Conservation (phyloP, 1,284 basidiomycete genomes). For the Puccinia sorghi region DNA sequence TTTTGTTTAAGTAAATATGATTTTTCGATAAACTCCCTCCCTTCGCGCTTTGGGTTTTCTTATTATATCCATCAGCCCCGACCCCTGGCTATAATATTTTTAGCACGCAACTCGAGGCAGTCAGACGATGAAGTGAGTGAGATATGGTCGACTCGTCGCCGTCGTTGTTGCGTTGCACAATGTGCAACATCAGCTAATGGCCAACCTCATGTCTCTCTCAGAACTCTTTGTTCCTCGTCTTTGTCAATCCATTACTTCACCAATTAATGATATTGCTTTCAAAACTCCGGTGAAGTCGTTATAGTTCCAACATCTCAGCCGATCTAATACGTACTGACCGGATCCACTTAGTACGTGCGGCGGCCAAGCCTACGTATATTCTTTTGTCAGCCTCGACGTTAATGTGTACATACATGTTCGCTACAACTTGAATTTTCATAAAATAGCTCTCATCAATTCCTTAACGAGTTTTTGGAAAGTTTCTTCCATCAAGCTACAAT, state of each 20-base stretch:
- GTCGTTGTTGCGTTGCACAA: background rate
- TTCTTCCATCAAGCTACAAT: no score
- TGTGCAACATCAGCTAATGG: background rate
- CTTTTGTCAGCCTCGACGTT: no score
- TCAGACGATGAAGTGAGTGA: background rate
- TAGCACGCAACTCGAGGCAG: background rate
- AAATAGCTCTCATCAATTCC: no score
- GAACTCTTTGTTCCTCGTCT: background rate
- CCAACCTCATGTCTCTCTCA: background rate
- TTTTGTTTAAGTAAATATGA: background rate
- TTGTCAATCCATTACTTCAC: background rate
- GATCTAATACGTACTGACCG: no score
- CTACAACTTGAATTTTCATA: no score
- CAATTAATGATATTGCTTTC: background rate
- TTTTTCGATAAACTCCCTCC: background rate
- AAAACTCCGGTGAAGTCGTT: background rate
- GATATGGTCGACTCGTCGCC: background rate
- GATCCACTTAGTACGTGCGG: no score
- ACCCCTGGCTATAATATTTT: constrained; percentile 3
- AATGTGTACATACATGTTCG: no score
- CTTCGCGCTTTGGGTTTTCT: background rate
- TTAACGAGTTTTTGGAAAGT: no score
- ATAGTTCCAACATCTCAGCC: no score
- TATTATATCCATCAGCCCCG: background rate
- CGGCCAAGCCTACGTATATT: no score